Evolutionary conservation across 1,139 yeast species (phyloP), one percentile per base, ranked within the genome.

Genomic region (Groenewaldozyma auringiensis): DNA sequence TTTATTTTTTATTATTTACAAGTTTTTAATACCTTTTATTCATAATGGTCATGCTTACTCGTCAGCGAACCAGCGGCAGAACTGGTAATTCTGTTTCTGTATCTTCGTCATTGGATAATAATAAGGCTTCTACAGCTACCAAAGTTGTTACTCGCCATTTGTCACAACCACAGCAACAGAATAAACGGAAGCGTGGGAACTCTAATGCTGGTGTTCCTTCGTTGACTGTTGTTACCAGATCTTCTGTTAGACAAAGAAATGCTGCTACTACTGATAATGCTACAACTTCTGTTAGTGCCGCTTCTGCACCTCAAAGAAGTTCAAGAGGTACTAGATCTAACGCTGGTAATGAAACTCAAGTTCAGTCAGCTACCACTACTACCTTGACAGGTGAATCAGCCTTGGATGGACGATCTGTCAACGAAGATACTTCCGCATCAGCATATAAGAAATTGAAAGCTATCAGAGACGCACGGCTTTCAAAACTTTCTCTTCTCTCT

Each of bases 151-250:
- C 29, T 25, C 29, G 29, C 29, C 29, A 25, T 11, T 25, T 11
- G 29, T 46, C 36, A 32, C 46, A 46, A 25, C 39, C 8, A 29
- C 46, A 14, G 39, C 39, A 16, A 27, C 46, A 14, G 39, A 20
- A 32, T n/a, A 45, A 34, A 27, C 32, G 29, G 34, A 45, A 45
- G 31, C 20, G 40, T 6, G 40, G 39, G n/a, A 33, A 18, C 37
- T 21, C 38, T 25, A 17, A 40, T 33, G 27, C 22, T 18, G 27
- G 41, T 32, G 32, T 37, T 6, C 44, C 46, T 6, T 18, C 39
- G 4, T 40, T 40, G 25, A 40, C 49, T 17, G 43, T 46, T 46
- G 47, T 41, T 9, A 46, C 49, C 20, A 35, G 49, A 6, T 43
- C 49, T 13, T 46, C 49, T 11, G 42, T 43, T 16, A 13, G 49